Base-by-base conservation (phyloP, 331 rosid species). In the Quercus tomentella region DNA sequence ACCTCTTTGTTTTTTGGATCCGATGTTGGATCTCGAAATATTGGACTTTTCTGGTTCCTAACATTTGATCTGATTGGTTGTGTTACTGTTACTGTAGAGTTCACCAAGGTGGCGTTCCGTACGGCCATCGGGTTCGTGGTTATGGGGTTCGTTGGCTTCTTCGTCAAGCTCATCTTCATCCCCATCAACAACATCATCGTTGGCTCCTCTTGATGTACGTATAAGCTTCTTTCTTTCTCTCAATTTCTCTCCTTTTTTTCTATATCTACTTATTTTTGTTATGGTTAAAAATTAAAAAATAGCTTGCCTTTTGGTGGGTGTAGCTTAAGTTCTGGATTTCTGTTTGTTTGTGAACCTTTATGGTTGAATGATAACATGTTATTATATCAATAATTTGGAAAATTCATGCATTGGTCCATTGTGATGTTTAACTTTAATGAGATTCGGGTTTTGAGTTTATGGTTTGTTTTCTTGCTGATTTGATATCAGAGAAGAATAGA, bases 161-260 rank as follows among this genome's bases (percentile, higher is more conserved):
- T 92, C 78, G 95, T 92, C 20, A 92, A 90, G 88, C 89, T 92
- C 76, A 87, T 92, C 84, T 92, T 92, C 90, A 92, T 92, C 74
- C 97, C 95, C 15, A 90, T 92, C 77, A 92, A 90, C 92, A 92
- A 92, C 88, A 92, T 90, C 73, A 90, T 92, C 66, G 93, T 90
- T 1, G 95, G 95, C 79, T 90, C 97, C 65, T 79, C 80, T 78
- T 92, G 90, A n/a, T 31, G 10, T 10, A 8, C 51, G 52, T 33
- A 1, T 67, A 20, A 3, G 72, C 25, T 67, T 35, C 72, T 31
- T 67, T 49, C 54, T 49, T 49, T 10, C 54, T 49, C 17, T 10
- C 49, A 20, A 20, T 22, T 9, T 67, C 6, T 33, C 26, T 4
- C 1, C 1, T 67, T 9, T 31, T 31, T 20, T 2, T 6, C 45